These are phyloP conservation scores for Leishmania braziliensis DNA, from an alignment of 208 protist species.

Conservation along the genomic window DNA sequence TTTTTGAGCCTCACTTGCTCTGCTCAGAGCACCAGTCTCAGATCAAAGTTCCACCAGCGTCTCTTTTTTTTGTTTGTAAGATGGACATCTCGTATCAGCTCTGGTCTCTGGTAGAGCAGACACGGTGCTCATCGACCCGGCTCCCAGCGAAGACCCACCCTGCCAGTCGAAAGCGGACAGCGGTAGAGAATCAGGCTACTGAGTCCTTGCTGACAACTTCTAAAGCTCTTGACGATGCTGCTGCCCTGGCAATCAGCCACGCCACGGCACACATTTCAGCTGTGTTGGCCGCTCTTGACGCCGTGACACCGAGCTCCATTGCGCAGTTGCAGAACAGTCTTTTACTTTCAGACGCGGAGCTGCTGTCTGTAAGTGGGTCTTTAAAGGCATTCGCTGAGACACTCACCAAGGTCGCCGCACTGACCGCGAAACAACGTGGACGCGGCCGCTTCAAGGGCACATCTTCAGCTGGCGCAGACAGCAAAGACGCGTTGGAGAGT, in stretches of 20 bases:
- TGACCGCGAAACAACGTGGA: background rate
- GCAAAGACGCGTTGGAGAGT: background rate
- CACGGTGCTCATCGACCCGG: background rate
- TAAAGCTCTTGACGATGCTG: constrained; percentile 11
- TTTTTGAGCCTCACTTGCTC: background rate
- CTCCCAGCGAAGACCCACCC: background rate
- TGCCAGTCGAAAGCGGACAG: background rate
- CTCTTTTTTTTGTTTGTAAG: background rate
- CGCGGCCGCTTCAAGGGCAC: background rate
- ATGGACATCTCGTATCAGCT: constrained; percentile 28
- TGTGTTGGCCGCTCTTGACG: constrained; percentile 50
- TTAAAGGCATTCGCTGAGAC: constrained; percentile 50
- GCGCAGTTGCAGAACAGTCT: constrained; percentile 54
- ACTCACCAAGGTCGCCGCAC: constrained; percentile 24
- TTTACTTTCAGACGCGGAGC: constrained; percentile 75
- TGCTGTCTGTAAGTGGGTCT: constrained; percentile 53
- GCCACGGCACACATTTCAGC: constrained; percentile 17
- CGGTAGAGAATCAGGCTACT: constrained; percentile 11
- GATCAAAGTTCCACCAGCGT: background rate
- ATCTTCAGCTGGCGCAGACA: background rate
- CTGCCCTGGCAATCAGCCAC: constrained; percentile 3
- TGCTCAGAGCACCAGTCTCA: background rate
- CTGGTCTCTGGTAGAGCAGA: constrained; percentile 27
- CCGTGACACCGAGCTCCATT: constrained; percentile 35
- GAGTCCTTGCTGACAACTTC: constrained; percentile 21